phyloP scores from a whole-genome alignment of 495 filamentous ascomycete species.

The Neurospora sp. region DNA sequence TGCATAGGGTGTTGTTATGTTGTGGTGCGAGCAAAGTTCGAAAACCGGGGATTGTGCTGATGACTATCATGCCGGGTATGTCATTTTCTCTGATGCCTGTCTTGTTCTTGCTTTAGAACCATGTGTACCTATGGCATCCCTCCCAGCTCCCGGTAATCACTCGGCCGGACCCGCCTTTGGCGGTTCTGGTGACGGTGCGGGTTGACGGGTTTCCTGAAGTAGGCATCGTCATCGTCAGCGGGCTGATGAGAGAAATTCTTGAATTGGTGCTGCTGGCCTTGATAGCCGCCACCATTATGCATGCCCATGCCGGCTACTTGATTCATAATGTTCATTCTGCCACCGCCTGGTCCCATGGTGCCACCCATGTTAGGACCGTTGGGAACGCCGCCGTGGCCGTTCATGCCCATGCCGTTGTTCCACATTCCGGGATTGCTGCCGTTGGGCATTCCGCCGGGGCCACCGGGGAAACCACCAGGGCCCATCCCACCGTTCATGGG shows the following conservation, averaged over 20 bases:
- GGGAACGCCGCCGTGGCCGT: constrained; percentile 29
- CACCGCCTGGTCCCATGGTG: neutral
- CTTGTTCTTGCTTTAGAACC: neutral
- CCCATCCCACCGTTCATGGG: constrained; percentile 38
- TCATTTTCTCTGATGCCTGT: neutral
- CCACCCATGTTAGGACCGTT: constrained; percentile 36
- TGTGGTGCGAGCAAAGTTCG: neutral
- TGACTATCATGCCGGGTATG: neutral
- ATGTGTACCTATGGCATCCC: neutral
- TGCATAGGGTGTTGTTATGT: neutral
- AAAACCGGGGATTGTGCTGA: neutral
- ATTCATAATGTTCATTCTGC: constrained; percentile 12
- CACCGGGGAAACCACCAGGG: constrained; percentile 33
- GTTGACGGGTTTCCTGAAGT: constrained; percentile 93
- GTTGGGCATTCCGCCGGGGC: constrained; percentile 1
- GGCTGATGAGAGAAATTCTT: constrained; percentile 55
- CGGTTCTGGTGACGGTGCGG: constrained; percentile 80
- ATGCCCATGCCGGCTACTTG: constrained; percentile 38
- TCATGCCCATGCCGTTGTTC: constrained; percentile 38
- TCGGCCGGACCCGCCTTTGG: constrained; percentile 66
- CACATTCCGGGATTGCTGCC: constrained; percentile 9
- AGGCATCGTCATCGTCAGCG: constrained; percentile 81
- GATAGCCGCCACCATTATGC: constrained; percentile 21
- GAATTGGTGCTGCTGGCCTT: constrained; percentile 15
- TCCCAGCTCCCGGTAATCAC: constrained; percentile 82